Evolutionary conservation across 805 yeast species (phyloP), one percentile per base, ranked within the genome.

Genomic region (Candida sithepensis): DNA sequence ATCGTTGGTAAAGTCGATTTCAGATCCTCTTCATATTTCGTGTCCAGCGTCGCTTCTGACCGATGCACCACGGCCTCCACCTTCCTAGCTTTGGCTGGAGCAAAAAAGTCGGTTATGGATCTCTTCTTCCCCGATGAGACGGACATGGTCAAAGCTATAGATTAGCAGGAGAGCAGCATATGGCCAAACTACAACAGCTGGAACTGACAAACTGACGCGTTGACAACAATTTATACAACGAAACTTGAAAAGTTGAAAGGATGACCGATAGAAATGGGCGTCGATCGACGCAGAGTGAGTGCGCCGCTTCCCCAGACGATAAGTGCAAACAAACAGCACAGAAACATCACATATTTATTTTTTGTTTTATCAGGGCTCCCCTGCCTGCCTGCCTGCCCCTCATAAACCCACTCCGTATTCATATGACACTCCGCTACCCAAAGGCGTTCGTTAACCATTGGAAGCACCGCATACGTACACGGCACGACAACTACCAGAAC

Each of bases 81-180:
- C 23, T 39, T 48, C 50, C 39, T 48, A 49, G 26, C 43, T 47
- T 24, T 53, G 48, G 9, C 44, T 9, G 24, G 43, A 49, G 4
- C 49, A 24, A 55, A 55, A 32, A 52, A 55, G 48, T 55, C 58
- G 1, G 58, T 49, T 32, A 55, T 55, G 3, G 48, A 36, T 41
- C 56, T 48, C 37, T 52, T 52, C 43, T 45, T 49, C 4, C 43
- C 41, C n/a, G 48, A 32, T 43, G 34, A 12, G 14, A 30, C 34
- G 8, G 34, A 30, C 34, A 30, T 30, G 14, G 8, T 30, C 14
- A 30, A 7, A 12, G 34, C 8, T 30, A 10, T 12, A 4, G 4
- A 30, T 6, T 14, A 30, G 14, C 16, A n/a, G n/a, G n/a, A n/a
- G n/a, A n/a, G n/a, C n/a, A n/a, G n/a, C n/a, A n/a, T n/a, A n/a